A percentile compares a stretch with the other conserved stretches of the same genome.
Evolutionary conservation across 352 stramenopile species (phyloP).

Genomic region (Pythium scleroteichum): DNA sequence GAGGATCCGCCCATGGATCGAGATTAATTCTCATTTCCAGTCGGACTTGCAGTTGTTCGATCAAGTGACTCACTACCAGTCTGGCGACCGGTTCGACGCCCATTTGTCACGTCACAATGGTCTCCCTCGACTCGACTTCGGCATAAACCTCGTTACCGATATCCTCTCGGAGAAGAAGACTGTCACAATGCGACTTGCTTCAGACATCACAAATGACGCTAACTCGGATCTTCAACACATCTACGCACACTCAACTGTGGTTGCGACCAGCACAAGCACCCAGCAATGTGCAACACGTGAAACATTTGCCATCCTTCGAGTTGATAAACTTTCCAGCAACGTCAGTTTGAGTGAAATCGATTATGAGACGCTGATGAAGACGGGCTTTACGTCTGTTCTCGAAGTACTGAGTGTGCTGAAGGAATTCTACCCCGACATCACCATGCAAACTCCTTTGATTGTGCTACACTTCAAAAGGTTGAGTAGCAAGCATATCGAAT

Average conservation of each 20-base stretch:
- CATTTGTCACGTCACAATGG: background rate
- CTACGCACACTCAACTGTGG: slow-evolving; percentile 34
- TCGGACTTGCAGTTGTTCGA: slow-evolving; percentile 49
- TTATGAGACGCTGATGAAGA: slow-evolving; percentile 36
- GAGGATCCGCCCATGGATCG: slow-evolving; percentile 65
- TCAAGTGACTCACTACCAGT: slow-evolving; percentile 8
- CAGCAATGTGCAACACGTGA: background rate
- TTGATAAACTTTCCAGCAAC: slow-evolving; percentile 38
- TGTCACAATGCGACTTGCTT: slow-evolving; percentile 68
- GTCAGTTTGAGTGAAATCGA: slow-evolving; percentile 35
- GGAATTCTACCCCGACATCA: slow-evolving; percentile 60
- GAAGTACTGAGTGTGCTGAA: slow-evolving; percentile 51
- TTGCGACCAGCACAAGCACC: slow-evolving; percentile 34
- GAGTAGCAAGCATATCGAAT: background rate
- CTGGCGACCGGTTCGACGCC: background rate
- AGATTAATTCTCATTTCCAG: slow-evolving; percentile 63
- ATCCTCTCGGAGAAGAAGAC: slow-evolving; percentile 50
- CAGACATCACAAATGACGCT: slow-evolving; percentile 41
- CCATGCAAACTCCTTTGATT: slow-evolving; percentile 37
- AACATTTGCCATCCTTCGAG: slow-evolving; percentile 50
- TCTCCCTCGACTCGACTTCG: slow-evolving; percentile 63
- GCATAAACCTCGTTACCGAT: slow-evolving; percentile 39
- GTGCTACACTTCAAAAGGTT: slow-evolving; percentile 61
- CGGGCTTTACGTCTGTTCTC: slow-evolving; percentile 39
- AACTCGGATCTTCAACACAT: slow-evolving; percentile 60